Conservation (phyloP, 1,284 basidiomycete genomes). For the Anthracocystis setariae region DNA sequence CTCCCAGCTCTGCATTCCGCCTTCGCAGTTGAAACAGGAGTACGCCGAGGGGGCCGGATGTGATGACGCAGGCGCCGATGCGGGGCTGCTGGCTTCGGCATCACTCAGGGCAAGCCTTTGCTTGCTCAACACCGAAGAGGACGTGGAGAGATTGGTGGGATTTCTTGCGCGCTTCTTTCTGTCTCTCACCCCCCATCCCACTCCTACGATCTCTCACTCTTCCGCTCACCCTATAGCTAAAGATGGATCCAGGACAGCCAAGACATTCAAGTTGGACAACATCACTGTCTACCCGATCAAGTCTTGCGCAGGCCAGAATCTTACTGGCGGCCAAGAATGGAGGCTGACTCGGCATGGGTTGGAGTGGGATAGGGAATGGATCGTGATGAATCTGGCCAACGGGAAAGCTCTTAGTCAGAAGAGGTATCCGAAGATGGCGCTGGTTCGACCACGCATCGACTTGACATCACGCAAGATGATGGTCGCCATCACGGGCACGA, state of each 20-base stretch:
- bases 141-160: conserved; percentile 42
- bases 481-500: conserved; percentile 12
- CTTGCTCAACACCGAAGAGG: conserved; percentile 45
- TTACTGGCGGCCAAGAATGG: conserved; percentile 30
- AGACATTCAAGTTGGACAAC: conserved; percentile 23
- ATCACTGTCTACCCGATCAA: conserved; percentile 56
- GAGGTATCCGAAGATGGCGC: conserved; percentile 46
- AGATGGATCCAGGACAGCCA: background rate
- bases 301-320: conserved; percentile 48
- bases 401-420: conserved; percentile 56
- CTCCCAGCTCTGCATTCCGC: conserved; percentile 29
- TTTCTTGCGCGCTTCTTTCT: conserved; percentile 48
- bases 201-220: background rate
- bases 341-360: conserved; percentile 44
- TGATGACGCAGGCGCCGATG: conserved; percentile 29
- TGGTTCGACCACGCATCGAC: conserved; percentile 44
- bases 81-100: conserved; percentile 4
- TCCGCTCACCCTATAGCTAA: background rate
- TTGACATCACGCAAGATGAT: conserved; percentile 15
- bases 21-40: conserved; percentile 34
- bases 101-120: conserved; percentile 49
- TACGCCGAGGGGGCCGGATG: conserved; percentile 55
- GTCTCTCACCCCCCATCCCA: conserved; percentile 9
- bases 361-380: conserved; percentile 52
- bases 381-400: conserved; percentile 42